These are phyloP conservation scores for Stylonectria norvegica DNA, from an alignment of 2,329 filamentous ascomycete genomes.

Conservation along the genomic window DNA sequence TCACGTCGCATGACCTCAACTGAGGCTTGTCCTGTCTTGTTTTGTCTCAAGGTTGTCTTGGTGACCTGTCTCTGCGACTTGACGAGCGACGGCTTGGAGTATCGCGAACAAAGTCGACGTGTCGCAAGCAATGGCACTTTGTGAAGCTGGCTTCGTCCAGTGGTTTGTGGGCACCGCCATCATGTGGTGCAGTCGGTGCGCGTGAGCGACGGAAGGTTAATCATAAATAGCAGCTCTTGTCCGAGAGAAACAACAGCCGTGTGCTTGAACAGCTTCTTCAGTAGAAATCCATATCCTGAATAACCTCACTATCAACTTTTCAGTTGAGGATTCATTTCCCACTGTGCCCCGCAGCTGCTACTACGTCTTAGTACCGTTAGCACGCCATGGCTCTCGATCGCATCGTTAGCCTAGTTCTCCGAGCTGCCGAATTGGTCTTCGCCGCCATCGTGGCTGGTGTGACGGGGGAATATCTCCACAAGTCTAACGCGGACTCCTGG, in stretches of 20 bases:
- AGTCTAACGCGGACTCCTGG: slow-evolving; percentile 47
- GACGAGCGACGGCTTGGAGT: too few species aligned
- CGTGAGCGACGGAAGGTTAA: too few species aligned
- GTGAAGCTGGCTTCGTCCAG: too few species aligned
- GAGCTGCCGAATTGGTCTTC: slow-evolving; percentile 58
- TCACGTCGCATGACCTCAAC: slow-evolving; percentile 26
- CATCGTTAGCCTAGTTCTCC: slow-evolving; percentile 38
- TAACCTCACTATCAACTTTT: background rate
- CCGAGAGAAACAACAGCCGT: too few species aligned
- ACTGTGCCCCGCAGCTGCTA: background rate
- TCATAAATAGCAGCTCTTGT: too few species aligned
- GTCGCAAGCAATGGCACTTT: too few species aligned
- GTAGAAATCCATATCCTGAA: too few species aligned
- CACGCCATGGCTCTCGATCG: slow-evolving; percentile 38
- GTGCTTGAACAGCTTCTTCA: too few species aligned
- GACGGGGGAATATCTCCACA: slow-evolving; percentile 62
- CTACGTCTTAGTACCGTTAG: background rate
- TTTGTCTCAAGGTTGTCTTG: too few species aligned
- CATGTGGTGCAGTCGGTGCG: too few species aligned
- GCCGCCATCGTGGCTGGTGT: slow-evolving; percentile 70
- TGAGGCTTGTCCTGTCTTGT: slow-evolving; percentile 6
- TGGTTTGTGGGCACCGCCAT: too few species aligned
- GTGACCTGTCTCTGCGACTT: slow-evolving; percentile 3
- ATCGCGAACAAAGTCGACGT: too few species aligned
- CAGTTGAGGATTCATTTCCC: background rate